These are phyloP conservation scores for Corymbia citriodora DNA, from an alignment of 441 rosid species.

Conservation along the genomic window DNA sequence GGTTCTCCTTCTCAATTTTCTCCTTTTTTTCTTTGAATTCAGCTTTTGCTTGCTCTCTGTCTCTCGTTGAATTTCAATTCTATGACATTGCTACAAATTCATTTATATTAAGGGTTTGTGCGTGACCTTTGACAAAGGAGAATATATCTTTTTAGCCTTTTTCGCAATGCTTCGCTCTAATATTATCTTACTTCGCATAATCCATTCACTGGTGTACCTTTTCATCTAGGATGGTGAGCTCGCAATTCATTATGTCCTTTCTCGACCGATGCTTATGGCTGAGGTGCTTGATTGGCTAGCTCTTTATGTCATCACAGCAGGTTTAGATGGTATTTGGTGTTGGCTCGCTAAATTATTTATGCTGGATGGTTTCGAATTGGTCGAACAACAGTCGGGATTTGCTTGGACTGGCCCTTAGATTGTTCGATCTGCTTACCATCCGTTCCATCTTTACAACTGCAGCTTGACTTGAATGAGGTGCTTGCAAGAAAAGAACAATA, in stretches of 20 bases:
- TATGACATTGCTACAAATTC: not conserved
- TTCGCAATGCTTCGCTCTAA: not conserved
- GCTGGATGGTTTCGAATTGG: not conserved
- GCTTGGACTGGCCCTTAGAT: not conserved
- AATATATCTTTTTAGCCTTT: not conserved
- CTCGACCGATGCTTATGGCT: not conserved
- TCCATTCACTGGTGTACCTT: not conserved
- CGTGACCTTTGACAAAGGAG: not conserved
- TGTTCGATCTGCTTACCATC: not conserved
- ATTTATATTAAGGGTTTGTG: not conserved
- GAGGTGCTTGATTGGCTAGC: not conserved
- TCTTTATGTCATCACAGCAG: not conserved
- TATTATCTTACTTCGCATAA: not conserved
- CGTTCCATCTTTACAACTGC: not conserved
- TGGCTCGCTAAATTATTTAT: not conserved
- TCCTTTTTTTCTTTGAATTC: not conserved
- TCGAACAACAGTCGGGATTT: not conserved
- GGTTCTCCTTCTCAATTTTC: not conserved
- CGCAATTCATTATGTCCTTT: not conserved
- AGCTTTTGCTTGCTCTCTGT: not conserved
- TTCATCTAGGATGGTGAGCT: not conserved
- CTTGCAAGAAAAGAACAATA: not conserved
- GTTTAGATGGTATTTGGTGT: not conserved
- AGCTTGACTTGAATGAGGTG: not conserved
- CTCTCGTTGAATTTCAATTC: not conserved